Percentiles rank a stretch among this genome's conserved stretches.
Evolutionary conservation across 1,284 basidiomycete genomes (phyloP).

Genomic region (Athelia sp.): DNA sequence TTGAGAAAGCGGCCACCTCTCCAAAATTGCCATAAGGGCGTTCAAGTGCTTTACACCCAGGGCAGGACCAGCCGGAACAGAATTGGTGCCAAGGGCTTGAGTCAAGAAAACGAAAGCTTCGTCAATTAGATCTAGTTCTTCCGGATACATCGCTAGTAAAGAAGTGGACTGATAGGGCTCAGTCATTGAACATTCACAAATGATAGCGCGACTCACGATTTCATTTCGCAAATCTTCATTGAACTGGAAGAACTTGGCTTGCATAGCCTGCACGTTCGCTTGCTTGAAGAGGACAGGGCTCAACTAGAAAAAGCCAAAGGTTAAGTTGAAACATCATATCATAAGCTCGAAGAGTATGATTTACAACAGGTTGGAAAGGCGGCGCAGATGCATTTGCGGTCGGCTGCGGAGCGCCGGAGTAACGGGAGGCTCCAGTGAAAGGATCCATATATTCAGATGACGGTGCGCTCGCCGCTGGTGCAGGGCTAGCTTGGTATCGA

Average conservation of each 20-base stretch:
- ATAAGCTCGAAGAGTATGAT: conserved; percentile 16
- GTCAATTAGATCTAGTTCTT: conserved; percentile 61
- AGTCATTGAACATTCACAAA: conserved; percentile 4
- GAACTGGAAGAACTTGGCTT: conserved; percentile 79
- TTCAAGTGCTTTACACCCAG: conserved; percentile 52
- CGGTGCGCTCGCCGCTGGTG: conserved; percentile 18
- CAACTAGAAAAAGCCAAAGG: conserved; percentile 26
- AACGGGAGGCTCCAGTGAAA: conserved; percentile 70
- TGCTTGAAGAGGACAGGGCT: conserved; percentile 76
- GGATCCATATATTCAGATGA: conserved; percentile 45
- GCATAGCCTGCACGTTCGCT: conserved; percentile 86
- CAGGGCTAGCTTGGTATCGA: conserved; percentile 46
- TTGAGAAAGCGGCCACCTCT: conserved; percentile 76
- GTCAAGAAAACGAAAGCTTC: conserved; percentile 65
- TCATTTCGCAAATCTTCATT: conserved; percentile 68
- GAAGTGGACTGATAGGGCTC: conserved; percentile 50
- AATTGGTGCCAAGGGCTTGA: conserved; percentile 38
- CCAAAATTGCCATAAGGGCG: conserved; percentile 60
- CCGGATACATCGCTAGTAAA: conserved; percentile 61
- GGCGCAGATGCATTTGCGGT: conserved; percentile 20
- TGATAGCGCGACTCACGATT: conserved; percentile 41
- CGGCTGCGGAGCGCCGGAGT: conserved; percentile 31
- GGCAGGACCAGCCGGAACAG: conserved; percentile 24
- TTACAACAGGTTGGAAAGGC: conserved; percentile 55
- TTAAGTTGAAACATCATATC: conserved; percentile 1